Base-by-base conservation (phyloP, 2,329 filamentous ascomycete species). In the Fusarium sp. region DNA sequence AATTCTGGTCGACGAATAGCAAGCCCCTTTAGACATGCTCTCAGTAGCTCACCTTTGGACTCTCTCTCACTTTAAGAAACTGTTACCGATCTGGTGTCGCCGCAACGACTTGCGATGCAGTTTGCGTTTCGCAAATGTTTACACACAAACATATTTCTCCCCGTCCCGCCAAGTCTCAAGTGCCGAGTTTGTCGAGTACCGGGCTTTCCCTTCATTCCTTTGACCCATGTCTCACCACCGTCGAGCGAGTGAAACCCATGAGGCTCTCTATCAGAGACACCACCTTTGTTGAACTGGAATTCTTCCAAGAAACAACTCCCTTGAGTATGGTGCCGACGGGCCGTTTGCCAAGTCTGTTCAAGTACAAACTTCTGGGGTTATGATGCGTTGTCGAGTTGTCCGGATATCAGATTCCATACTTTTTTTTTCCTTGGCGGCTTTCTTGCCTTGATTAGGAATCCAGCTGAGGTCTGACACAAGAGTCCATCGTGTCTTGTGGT, bases 81-180 rank as follows among this genome's bases (percentile, higher is more conserved):
- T 43, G 16, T 37, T 43, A n/a, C 31, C 48, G 37, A 74, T 63
- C 37, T 69, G 59, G 59, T 70, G 59, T 65, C 54, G n/a, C 60
- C 45, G 65, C 59, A 61, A 61, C 35, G 54, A 67, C 31, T 62
- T 37, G 31, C 57, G 43, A 57, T 54, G 50, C 39, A 48, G 68
- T 60, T 75, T 66, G 68, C 50, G 74, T 71, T 66, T 73, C 65
- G 68, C 61, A 62, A n/a, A 33, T 45, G 57, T 31, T 31, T 31
- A 41, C 59, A 56, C 20, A 39, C 16, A 14, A 29, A 31, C 27
- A 45, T 22, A 27, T 31, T 31, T 33, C 24, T 50, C 48, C 50
- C 24, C 20, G 8, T 27, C 43, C 43, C 20, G n/a, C 29, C 59
- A 52, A 64, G 67, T 64, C 59, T 62, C 43, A 65, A 67, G 24